phyloP scores from a whole-genome alignment of 768 basidiomycete species.

The Suillus cothurnatus region DNA sequence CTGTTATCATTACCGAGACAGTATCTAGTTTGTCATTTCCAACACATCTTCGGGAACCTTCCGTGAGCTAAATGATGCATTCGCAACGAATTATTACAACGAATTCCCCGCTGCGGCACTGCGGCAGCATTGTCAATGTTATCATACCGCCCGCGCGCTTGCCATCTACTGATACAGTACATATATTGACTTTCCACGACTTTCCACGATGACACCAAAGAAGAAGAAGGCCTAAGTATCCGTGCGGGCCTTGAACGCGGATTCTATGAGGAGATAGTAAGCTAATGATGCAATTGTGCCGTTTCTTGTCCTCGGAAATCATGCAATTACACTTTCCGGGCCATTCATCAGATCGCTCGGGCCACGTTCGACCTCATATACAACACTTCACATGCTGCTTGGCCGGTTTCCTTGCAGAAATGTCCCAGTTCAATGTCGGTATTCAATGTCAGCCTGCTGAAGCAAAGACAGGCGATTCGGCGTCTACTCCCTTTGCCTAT shows the following conservation, averaged over 20 bases:
- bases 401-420: background rate
- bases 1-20: background rate
- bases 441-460: background rate
- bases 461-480: background rate
- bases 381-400: background rate
- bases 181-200: slow-evolving; percentile 1
- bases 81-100: background rate
- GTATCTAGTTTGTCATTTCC: background rate
- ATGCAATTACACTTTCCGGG: background rate
- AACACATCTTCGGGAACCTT: background rate
- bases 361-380: background rate
- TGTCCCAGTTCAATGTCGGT: background rate
- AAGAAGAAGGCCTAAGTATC: background rate
- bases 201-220: background rate
- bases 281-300: background rate
- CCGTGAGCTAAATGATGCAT: background rate
- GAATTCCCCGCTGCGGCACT: background rate
- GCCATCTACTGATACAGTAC: background rate
- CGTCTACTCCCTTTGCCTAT: slow-evolving; percentile 2
- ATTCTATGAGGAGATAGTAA: background rate
- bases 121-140: background rate
- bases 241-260: slow-evolving; percentile 1
- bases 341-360: background rate
- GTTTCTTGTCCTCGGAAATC: background rate
- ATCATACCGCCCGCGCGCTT: background rate